Conservation (phyloP, 352 stramenopile genomes). For the Phytophthora nicotianae region DNA sequence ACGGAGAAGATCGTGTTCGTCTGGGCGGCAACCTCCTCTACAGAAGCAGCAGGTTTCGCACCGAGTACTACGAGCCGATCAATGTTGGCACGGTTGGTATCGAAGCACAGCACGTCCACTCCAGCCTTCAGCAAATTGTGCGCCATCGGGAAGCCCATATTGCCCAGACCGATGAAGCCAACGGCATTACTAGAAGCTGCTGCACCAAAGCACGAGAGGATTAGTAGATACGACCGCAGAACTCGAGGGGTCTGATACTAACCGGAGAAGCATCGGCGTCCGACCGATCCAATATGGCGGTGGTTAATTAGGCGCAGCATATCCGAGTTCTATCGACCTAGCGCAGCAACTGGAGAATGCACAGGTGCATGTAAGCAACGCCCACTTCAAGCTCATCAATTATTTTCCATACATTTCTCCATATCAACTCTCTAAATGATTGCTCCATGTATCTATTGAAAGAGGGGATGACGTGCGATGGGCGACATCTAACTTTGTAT, state of each 20-base stretch:
- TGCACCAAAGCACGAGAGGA: background rate
- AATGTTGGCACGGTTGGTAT: constrained; percentile 45
- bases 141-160: constrained; percentile 93
- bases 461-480: background rate
- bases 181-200: constrained; percentile 33
- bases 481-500: constrained; percentile 26
- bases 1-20: constrained; percentile 62
- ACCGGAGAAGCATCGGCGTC: constrained; percentile 20
- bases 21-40: constrained; percentile 47
- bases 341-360: background rate
- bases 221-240: background rate
- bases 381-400: constrained; percentile 10
- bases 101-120: constrained; percentile 66
- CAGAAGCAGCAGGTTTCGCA: constrained; percentile 38
- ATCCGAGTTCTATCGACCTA: background rate
- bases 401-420: background rate
- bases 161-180: constrained; percentile 92
- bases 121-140: constrained; percentile 84
- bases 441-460: background rate
- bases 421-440: background rate
- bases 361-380: background rate
- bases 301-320: constrained; percentile 12
- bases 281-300: background rate
- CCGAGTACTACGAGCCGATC: constrained; percentile 35
- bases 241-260: background rate